Conservation (phyloP, 768 basidiomycete genomes). For the Lactifluus piperatus region DNA sequence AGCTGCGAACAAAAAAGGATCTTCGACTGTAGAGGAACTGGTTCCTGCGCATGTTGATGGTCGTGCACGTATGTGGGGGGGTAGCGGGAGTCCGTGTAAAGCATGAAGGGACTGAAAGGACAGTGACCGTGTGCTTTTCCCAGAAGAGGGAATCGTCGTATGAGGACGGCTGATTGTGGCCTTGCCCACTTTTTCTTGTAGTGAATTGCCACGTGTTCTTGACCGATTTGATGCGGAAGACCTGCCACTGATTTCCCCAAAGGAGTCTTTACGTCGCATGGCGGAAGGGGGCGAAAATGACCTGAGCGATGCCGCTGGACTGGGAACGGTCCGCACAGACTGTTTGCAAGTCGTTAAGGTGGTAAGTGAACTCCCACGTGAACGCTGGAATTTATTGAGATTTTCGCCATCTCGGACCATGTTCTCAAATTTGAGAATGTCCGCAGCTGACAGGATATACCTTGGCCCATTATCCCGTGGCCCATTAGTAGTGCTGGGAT, state of each 20-base stretch:
- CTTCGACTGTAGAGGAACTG: neutral
- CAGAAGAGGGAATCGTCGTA: neutral
- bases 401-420: slow-evolving; percentile 30
- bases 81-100: slow-evolving; percentile 38
- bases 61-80: slow-evolving; percentile 35
- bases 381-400: slow-evolving; percentile 6
- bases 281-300: neutral
- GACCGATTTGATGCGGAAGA: neutral
- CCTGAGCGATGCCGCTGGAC: neutral
- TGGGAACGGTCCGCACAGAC: neutral
- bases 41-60: slow-evolving; percentile 14
- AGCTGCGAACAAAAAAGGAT: slow-evolving; percentile 1
- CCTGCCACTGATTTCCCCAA: neutral
- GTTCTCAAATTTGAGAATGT: slow-evolving; percentile 53
- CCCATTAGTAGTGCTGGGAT: slow-evolving; percentile 30
- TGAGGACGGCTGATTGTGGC: slow-evolving; percentile 2
- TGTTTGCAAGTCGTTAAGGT: slow-evolving; percentile 9
- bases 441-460: slow-evolving; percentile 59
- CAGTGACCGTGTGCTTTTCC: neutral
- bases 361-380: slow-evolving; percentile 9
- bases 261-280: neutral
- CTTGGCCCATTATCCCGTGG: slow-evolving; percentile 47
- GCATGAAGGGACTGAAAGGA: slow-evolving; percentile 28
- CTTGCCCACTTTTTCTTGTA: neutral
- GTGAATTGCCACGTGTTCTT: slow-evolving; percentile 5